phyloP scores from a whole-genome alignment of 2,329 filamentous ascomycete species.

The Zymoseptoria crescenta region DNA sequence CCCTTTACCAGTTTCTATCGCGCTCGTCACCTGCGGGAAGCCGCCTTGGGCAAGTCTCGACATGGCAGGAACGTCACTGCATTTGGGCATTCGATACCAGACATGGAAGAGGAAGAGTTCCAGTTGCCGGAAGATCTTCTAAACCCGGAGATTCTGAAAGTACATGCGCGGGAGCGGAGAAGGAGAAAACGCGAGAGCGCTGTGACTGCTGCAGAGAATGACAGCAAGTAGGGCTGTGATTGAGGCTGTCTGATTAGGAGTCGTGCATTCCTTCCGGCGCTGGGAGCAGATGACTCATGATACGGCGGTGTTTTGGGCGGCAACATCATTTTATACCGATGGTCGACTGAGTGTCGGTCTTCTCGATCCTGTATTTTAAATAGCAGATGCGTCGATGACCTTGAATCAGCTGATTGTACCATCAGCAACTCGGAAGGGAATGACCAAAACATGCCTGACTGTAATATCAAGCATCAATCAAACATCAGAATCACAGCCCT shows the following conservation, averaged over 20 bases:
- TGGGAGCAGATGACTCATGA: not conserved
- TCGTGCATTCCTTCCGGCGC: not conserved
- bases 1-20: conserved; percentile 73
- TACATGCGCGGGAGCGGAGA: conserved; percentile 56
- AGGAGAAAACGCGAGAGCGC: conserved; percentile 49
- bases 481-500: too few relatives aligned
- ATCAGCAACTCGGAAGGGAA: not conserved
- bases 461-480: too few relatives aligned
- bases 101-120: conserved; percentile 64
- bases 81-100: conserved; percentile 75
- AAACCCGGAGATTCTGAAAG: conserved; percentile 43
- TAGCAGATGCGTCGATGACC: not conserved
- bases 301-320: not conserved
- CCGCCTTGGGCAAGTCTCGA: conserved; percentile 64
- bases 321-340: not conserved
- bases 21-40: conserved; percentile 70
- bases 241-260: not conserved
- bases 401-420: not conserved
- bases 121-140: conserved; percentile 59
- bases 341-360: not conserved
- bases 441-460: not conserved
- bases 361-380: not conserved
- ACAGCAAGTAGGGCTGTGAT: not conserved
- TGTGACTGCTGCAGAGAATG: conserved; percentile 16
- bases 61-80: conserved; percentile 65